Evolutionary conservation across 1,284 basidiomycete species (phyloP).

Genomic region (Afroboletus lepidellus): DNA sequence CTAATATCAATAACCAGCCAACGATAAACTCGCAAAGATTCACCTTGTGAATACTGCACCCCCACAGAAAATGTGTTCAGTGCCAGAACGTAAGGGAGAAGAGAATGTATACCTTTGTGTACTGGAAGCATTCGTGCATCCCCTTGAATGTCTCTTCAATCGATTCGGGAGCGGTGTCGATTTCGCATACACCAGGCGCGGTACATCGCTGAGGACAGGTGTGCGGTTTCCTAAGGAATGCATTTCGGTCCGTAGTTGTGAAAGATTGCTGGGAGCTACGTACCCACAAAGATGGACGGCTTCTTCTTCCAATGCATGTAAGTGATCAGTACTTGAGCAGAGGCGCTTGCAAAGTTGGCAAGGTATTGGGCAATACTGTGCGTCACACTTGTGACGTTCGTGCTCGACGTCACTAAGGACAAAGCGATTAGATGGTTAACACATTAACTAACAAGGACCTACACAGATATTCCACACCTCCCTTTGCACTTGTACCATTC

Average conservation of each 20-base stretch:
- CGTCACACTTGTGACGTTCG: conserved; percentile 46
- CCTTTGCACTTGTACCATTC: conserved; percentile 42
- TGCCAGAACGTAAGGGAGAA: neutral
- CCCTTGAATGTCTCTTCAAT: conserved; percentile 55
- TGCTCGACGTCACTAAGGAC: conserved; percentile 44
- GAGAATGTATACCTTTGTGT: conserved; percentile 39
- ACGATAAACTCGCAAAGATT: neutral
- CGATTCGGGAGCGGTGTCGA: conserved; percentile 52
- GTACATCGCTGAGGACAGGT: conserved; percentile 43
- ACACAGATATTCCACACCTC: conserved; percentile 46
- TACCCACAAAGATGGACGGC: conserved; percentile 59
- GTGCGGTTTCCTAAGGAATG: conserved; percentile 40
- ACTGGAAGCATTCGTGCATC: conserved; percentile 43
- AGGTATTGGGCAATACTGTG: conserved; percentile 46
- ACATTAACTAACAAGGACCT: conserved; percentile 9
- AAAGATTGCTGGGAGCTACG: conserved; percentile 31
- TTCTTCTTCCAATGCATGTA: conserved; percentile 45
- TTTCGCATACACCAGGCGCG: conserved; percentile 49
- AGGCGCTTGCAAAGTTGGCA: conserved; percentile 53
- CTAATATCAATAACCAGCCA: neutral
- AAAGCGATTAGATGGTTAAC: neutral
- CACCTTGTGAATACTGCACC: conserved; percentile 28
- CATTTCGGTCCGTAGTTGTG: neutral
- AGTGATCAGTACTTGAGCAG: conserved; percentile 46
- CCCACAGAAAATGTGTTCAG: neutral